Conservation (phyloP, 805 yeast genomes). For the Saturnispora hagleri region DNA sequence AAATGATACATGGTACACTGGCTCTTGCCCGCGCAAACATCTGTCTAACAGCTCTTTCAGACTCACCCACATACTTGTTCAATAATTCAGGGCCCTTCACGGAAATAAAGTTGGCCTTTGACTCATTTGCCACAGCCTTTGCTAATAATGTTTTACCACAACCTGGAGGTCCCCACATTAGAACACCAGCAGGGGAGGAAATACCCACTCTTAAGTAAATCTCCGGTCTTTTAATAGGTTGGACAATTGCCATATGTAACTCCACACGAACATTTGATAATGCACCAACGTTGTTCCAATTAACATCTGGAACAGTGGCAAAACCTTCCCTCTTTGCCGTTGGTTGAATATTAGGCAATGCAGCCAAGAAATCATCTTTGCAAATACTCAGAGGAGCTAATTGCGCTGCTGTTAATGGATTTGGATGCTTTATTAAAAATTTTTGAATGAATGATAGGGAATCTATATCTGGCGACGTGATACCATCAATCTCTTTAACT, state of each 20-base stretch:
- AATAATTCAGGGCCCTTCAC: slow-evolving; percentile 95
- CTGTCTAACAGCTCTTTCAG: slow-evolving; percentile 88
- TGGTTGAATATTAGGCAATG: slow-evolving; percentile 91
- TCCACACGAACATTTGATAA: slow-evolving; percentile 72
- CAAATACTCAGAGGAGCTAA: slow-evolving; percentile 67
- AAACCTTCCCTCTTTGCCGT: slow-evolving; percentile 97
- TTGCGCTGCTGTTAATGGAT: slow-evolving; percentile 68
- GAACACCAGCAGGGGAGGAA: slow-evolving; percentile 92
- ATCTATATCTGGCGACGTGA: slow-evolving; percentile 3
- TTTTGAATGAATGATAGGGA: slow-evolving; percentile 54
- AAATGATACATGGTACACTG: slow-evolving; percentile 88
- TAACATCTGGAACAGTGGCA: slow-evolving; percentile 96
- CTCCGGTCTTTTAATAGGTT: slow-evolving; percentile 90
- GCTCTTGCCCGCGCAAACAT: slow-evolving; percentile 90
- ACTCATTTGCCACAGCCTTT: slow-evolving; percentile 96
- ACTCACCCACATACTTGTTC: slow-evolving; percentile 93
- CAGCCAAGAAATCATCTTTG: slow-evolving; percentile 70
- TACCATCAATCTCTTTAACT: not conserved
- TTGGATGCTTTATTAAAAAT: slow-evolving; percentile 67
- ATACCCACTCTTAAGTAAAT: slow-evolving; percentile 85
- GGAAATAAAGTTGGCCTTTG: slow-evolving; percentile 90
- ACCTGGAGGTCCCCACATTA: slow-evolving; percentile 99
- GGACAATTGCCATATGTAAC: slow-evolving; percentile 94
- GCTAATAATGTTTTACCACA: slow-evolving; percentile 96
- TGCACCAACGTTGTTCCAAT: slow-evolving; percentile 95